Percentiles rank a stretch among this genome's conserved stretches.
Conservation (phyloP, 495 filamentous ascomycete genomes). For the Tuber indicum region DNA sequence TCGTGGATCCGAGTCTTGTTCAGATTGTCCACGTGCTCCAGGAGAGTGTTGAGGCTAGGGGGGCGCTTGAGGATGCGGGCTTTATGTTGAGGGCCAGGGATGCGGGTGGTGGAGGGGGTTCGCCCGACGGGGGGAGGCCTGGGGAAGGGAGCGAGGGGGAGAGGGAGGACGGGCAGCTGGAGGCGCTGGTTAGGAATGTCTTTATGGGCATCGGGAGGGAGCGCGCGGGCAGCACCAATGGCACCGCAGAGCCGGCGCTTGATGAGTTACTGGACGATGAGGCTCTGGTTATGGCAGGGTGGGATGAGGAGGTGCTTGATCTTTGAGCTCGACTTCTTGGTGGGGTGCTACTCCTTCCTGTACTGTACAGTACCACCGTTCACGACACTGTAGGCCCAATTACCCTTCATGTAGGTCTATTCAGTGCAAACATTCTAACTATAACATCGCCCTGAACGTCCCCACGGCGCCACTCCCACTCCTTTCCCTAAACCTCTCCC, state of each 20-base stretch:
- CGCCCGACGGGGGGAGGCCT: slow-evolving; percentile 5
- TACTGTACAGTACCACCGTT: not conserved
- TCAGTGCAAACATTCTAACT: not conserved
- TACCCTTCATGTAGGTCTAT: not conserved
- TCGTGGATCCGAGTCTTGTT: slow-evolving; percentile 21
- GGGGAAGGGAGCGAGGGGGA: slow-evolving; percentile 15
- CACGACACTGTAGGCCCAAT: not conserved
- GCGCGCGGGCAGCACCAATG: not conserved
- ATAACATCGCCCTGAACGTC: slow-evolving; percentile 6
- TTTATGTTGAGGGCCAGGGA: slow-evolving; percentile 6
- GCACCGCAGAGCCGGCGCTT: not conserved
- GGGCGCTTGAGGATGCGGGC: slow-evolving; percentile 21
- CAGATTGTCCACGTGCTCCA: slow-evolving; percentile 20
- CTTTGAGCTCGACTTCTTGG: not conserved
- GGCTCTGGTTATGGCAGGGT: not conserved
- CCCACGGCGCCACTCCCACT: not conserved
- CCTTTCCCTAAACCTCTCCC: slow-evolving; percentile 42
- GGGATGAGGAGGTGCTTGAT: not conserved
- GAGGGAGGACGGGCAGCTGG: slow-evolving; percentile 6
- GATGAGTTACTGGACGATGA: not conserved
- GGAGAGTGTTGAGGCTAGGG: slow-evolving; percentile 16
- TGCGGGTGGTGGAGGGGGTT: slow-evolving; percentile 16
- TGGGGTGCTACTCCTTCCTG: not conserved
- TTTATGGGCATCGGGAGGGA: not conserved
- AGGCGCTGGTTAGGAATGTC: not conserved